Evolutionary conservation across 495 filamentous ascomycete species (phyloP).

Genomic region (Podospora pseudoanserina): DNA sequence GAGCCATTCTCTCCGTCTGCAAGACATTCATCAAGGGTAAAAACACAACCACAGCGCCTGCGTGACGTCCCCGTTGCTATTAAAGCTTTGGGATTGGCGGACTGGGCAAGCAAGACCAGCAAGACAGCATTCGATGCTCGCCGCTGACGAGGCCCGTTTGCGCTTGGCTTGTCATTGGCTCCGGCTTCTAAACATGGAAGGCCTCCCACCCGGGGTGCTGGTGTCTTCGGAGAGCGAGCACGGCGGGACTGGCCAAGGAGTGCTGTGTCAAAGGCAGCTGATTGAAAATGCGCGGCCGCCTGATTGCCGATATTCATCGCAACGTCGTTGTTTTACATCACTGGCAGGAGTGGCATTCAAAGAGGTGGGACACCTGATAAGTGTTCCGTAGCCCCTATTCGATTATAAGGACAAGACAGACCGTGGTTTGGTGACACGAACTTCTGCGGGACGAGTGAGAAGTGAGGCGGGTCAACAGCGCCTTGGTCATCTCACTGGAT

Average conservation of each 20-base stretch:
- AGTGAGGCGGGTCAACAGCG: not conserved
- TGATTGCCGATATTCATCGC: not conserved
- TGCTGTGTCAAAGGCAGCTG: not conserved
- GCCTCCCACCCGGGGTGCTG: not conserved
- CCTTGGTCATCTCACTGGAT: not conserved
- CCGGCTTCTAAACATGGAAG: not conserved
- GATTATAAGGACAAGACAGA: not conserved
- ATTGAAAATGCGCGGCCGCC: not conserved
- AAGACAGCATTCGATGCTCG: not conserved
- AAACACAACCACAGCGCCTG: conserved; percentile 5
- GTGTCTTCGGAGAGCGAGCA: not conserved
- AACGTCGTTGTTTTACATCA: not conserved
- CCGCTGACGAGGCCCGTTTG: conserved; percentile 16
- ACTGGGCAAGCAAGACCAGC: not conserved
- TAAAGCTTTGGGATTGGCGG: not conserved
- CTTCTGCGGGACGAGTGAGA: not conserved
- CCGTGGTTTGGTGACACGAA: not conserved
- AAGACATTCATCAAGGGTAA: not conserved
- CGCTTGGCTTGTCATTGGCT: conserved; percentile 15
- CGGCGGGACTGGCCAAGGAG: conserved; percentile 2
- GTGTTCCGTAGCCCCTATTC: not conserved
- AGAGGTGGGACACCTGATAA: not conserved
- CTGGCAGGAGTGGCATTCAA: not conserved
- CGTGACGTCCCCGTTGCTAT: not conserved
- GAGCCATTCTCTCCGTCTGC: not conserved